Base-by-base conservation (phyloP, 805 yeast species). In the Clavispora asparagi region DNA sequence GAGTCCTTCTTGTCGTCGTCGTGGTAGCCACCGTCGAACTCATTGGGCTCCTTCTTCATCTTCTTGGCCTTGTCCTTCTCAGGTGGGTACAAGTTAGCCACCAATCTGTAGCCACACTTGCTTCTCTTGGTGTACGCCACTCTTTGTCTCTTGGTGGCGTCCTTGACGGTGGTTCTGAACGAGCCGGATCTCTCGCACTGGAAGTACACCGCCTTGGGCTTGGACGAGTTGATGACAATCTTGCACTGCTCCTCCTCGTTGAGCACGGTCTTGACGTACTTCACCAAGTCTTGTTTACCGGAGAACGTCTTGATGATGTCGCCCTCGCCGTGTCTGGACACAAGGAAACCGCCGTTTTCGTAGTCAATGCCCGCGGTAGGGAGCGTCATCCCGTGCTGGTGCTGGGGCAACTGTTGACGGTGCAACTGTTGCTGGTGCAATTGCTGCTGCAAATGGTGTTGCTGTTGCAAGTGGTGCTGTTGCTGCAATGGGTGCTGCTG, bases 131-230 rank as follows among this genome's bases (percentile, higher is more conserved):
- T 71, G 61, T 71, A 72, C 12, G 76, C 77, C 11, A 71, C 74
- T 53, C 77, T 56, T 52, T 72, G 76, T 58, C 77, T 60, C 60
- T 71, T 71, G 41, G 69, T 54, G 23, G 73, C 62, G 43, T 70
- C 76, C 57, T 72, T 71, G 44, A 72, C 77, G 4, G 77, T 72
- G 36, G 77, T 72, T 58, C 77, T 61, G 50, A 71, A 72, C 30
- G 66, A 61, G 2, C 77, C 77, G 6, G 73, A 66, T 40, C 75
- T 55, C 54, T 72, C 77, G 54, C 75, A 72, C 57, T 70, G 75
- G 59, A 71, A 72, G 58, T 72, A 72, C 19, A 72, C 73, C 6
- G 77, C 77, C 57, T 72, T 71, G 19, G 76, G 76, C 58, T 72
- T 72, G 26, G 75, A 70, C 27, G 74, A 68, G 57, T 70, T 70